A percentile compares a stretch with the other conserved stretches of the same genome.
These are phyloP conservation scores for Limnanthes douglasii DNA, from an alignment of 345 rosid genomes.

Conservation along the genomic window DNA sequence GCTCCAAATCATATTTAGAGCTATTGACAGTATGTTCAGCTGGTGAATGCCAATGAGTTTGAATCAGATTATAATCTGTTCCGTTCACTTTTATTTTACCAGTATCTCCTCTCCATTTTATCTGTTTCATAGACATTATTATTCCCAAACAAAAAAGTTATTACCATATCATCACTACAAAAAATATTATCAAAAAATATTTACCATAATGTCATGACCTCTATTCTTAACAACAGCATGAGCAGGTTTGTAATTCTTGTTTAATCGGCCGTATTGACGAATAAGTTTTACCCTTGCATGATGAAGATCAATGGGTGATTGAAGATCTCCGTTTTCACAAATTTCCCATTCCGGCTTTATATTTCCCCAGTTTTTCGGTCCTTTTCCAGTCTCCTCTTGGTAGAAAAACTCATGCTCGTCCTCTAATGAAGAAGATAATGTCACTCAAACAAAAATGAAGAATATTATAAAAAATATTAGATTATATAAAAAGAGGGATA, in stretches of 20 bases:
- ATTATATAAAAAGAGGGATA: too few relatives aligned
- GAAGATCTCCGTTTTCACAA: conserved; percentile 37
- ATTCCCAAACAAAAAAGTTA: conserved; percentile 56
- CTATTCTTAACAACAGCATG: conserved; percentile 31
- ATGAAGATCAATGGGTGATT: conserved; percentile 56
- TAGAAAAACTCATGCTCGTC: conserved; percentile 33
- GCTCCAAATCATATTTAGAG: conserved; percentile 35
- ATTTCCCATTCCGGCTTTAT: conserved; percentile 30
- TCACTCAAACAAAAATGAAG: neutral
- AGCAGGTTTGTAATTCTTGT: conserved; percentile 42
- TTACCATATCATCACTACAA: neutral
- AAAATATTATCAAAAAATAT: too few relatives aligned
- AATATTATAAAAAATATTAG: neutral
- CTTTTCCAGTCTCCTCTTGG: conserved; percentile 18
- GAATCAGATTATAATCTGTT: neutral
- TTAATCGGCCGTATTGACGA: conserved; percentile 18
- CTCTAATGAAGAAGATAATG: conserved; percentile 9
- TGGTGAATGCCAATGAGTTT: neutral
- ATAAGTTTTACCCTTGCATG: conserved; percentile 10
- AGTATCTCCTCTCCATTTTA: too few relatives aligned
- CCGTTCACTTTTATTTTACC: too few relatives aligned
- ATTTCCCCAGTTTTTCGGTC: conserved; percentile 38
- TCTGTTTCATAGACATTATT: conserved; percentile 48
- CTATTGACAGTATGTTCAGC: neutral
- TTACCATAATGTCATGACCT: conserved; percentile 57